Evolutionary conservation across 345 rosid genomes (phyloP), one percentile per base, ranked within the genome.

Genomic region (Bruguiera sexangula): DNA sequence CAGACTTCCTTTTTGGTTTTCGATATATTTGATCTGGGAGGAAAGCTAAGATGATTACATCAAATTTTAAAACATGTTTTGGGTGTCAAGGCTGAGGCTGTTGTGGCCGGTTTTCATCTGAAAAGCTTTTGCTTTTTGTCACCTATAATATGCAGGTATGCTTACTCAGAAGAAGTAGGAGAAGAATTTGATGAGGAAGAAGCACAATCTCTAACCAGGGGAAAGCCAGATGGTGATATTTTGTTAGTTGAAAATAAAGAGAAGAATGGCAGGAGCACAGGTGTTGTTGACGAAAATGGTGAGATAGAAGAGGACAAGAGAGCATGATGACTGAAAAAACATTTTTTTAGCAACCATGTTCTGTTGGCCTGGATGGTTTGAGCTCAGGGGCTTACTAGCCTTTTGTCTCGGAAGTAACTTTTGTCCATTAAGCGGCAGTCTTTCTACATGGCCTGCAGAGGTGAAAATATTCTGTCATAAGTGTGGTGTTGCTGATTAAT

Each of bases 291-390:
- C 24, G 60, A 73, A 3, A 91, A 88, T 68, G 89, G 75, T 13
- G 93, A 79, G 57, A 24, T 66, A 19, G 95, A 92, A 83, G 96
- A 87, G 79, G 95, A 85, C 63, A 93, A 93, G 81, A 81, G 90
- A 76, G 93, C 86, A 77, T 88, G 74, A 85, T 36, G 21, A 37
- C 15, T 7, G 3, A 51, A 36, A 36, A 13, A 20, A 56, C 31
- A 32, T 29, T 19, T 31, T 43, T 24, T 16, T 48, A 53, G 24
- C 51, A 24, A 27, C 30, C 30, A 27, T 65, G 22, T 62, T 24
- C 57, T 52, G 20, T 57, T 54, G 52, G 22, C 46, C 71, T 51
- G 18, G 18, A 43, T 43, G 50, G 50, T 43, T 13, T 13, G 48
- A 43, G 5, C 50, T 43, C 50, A 3, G 3, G 50, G 3, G 15